Base-by-base conservation (phyloP, 352 stramenopile genomes). In the Pythium coloratum region DNA sequence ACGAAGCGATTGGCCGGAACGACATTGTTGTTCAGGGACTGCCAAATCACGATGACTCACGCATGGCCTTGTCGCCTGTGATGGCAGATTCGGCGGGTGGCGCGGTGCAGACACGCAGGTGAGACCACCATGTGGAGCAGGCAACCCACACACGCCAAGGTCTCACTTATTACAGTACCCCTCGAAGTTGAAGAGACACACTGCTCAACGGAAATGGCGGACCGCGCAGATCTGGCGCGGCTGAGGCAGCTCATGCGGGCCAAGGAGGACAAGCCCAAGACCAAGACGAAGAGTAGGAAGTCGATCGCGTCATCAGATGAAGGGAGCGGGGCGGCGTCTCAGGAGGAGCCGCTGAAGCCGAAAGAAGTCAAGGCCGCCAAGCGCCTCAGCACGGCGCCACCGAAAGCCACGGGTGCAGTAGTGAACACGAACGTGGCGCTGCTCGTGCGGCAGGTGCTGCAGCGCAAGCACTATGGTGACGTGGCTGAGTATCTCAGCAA, bases 361-460 rank as follows among this genome's bases (percentile, higher is more conserved):
- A 46, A 10, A 59, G 38, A 24, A 34, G 53, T 8, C 20, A 40
- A n/a, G 14, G 18, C 24, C 2, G 28, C 36, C 36, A 66, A 30
- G 7, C 0, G 26, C 24, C 18, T 12, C 13, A 55, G 12, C 16
- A 40, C 50, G 3, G 32, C 34, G 49, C 49, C 30, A 33, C n/a
- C 38, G 13, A 53, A 18, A 20, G 20, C 33, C 7, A n/a, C n/a
- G 18, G 50, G 1, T 24, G 34, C 61, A 12, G 10, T 49, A 12
- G 38, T 6, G 4, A 62, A 33, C 46, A 34, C 42, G 6, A 69
- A 64, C 47, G 63, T 59, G 38, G 38, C 67, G 53, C 70, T 91
- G 20, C 50, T 84, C 7, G 67, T 88, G 18, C 75, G 77, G 8
- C 75, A 91, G 66, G 61, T 91, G 55, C 61, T 89, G 32, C 80